phyloP scores from a whole-genome alignment of 1,284 basidiomycete genomes.

The Trametes pubescens region DNA sequence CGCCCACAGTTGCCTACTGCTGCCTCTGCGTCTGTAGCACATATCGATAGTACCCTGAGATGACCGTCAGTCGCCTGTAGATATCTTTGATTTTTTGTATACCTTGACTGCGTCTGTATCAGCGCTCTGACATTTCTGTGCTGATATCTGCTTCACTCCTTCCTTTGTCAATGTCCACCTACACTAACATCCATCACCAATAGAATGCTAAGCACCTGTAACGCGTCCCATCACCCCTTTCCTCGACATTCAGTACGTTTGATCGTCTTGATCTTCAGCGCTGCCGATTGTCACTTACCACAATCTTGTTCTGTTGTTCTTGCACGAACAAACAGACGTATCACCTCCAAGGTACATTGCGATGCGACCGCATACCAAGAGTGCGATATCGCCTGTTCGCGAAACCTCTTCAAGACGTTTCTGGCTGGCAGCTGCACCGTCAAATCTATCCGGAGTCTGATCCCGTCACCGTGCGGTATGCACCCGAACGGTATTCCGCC shows the following conservation, averaged over 20 bases:
- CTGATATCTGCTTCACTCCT: neutral
- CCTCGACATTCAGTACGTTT: neutral
- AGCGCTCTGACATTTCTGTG: neutral
- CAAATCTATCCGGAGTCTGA: neutral
- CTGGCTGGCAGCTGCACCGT: neutral
- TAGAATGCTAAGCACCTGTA: constrained; percentile 1
- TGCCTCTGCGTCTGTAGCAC: no score
- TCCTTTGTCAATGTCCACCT: neutral
- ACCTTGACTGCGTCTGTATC: no score
- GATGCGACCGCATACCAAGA: no score
- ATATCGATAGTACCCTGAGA: no score
- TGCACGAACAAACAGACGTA: neutral
- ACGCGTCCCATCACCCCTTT: constrained; percentile 6
- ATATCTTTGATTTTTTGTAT: no score
- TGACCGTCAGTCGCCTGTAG: no score
- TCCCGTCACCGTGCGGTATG: neutral
- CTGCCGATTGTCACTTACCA: neutral
- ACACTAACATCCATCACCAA: neutral
- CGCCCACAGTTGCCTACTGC: no score
- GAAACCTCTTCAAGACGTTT: no score
- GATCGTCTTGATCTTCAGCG: neutral
- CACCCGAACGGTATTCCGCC: neutral
- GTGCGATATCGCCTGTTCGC: no score
- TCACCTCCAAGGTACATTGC: neutral
- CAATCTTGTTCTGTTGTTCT: neutral